phyloP scores from a whole-genome alignment of 192 early-diverging fungal genomes.

The Borealophlyctis nickersoniae region DNA sequence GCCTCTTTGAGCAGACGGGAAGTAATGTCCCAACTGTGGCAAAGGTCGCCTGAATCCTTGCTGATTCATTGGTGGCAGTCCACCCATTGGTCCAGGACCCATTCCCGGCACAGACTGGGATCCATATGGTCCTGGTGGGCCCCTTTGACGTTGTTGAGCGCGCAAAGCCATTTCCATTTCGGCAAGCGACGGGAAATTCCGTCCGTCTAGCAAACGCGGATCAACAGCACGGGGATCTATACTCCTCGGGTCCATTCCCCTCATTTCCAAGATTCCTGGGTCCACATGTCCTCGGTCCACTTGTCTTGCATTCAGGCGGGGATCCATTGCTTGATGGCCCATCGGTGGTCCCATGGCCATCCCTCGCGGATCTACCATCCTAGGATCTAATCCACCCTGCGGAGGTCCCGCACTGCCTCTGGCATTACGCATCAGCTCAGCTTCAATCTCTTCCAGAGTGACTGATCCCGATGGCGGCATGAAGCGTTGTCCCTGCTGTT shows the following conservation, averaged over 20 bases:
- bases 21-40: conserved; percentile 23
- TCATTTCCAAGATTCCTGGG: conserved; percentile 13
- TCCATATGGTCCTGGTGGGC: not conserved
- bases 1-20: conserved; percentile 8
- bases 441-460: conserved; percentile 42
- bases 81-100: not conserved
- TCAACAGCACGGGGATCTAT: not conserved
- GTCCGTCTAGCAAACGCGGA: not conserved
- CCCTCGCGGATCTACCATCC: too few relatives aligned
- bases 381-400: conserved; percentile 2
- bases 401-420: conserved; percentile 7
- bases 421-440: conserved; percentile 18
- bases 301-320: conserved; percentile 10
- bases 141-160: not conserved
- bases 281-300: not conserved
- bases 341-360: conserved; percentile 14
- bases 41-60: conserved; percentile 12
- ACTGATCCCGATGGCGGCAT: too few relatives aligned
- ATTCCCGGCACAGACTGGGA: too few relatives aligned
- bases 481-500: too few relatives aligned
- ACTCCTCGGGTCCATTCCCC: conserved; percentile 11
- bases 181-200: not conserved
- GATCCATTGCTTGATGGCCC: too few relatives aligned
- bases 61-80: not conserved
- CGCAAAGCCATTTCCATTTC: not conserved